These are phyloP conservation scores for Leccinellum luteum DNA, from an alignment of 768 basidiomycete species.

Conservation along the genomic window DNA sequence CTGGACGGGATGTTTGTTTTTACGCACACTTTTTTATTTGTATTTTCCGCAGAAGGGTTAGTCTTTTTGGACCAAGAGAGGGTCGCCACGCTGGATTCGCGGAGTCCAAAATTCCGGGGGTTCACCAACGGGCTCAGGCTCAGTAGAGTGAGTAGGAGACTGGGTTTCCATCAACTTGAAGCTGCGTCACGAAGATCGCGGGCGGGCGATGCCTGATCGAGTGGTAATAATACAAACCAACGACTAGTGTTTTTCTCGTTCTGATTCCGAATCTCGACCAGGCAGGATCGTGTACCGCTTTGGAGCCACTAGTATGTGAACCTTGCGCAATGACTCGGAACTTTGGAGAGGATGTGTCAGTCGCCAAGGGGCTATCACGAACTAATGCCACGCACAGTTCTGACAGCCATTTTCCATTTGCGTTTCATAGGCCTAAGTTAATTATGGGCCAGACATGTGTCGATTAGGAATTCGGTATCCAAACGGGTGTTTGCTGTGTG, in stretches of 20 bases:
- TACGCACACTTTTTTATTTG: slow-evolving; percentile 16
- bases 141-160: not conserved
- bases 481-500: slow-evolving; percentile 29
- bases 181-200: slow-evolving; percentile 8
- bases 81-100: slow-evolving; percentile 30
- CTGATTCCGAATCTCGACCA: slow-evolving; percentile 8
- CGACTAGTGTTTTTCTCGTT: slow-evolving; percentile 9
- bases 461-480: slow-evolving; percentile 27
- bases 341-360: slow-evolving; percentile 17
- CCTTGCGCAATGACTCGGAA: slow-evolving; percentile 14
- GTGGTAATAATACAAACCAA: slow-evolving; percentile 30
- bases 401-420: slow-evolving; percentile 24
- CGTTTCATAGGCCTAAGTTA: slow-evolving; percentile 30
- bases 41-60: not conserved
- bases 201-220: slow-evolving; percentile 2
- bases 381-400: slow-evolving; percentile 20
- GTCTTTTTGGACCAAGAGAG: not conserved
- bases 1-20: slow-evolving; percentile 4
- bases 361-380: slow-evolving; percentile 20
- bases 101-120: slow-evolving; percentile 26
- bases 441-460: slow-evolving; percentile 25
- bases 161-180: slow-evolving; percentile 1
- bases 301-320: slow-evolving; percentile 20
- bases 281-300: slow-evolving; percentile 20
- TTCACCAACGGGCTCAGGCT: not conserved